Percentiles rank a stretch among this genome's conserved stretches.
Evolutionary conservation across 495 filamentous ascomycete species (phyloP).

Genomic region (Aspergillus campestris): DNA sequence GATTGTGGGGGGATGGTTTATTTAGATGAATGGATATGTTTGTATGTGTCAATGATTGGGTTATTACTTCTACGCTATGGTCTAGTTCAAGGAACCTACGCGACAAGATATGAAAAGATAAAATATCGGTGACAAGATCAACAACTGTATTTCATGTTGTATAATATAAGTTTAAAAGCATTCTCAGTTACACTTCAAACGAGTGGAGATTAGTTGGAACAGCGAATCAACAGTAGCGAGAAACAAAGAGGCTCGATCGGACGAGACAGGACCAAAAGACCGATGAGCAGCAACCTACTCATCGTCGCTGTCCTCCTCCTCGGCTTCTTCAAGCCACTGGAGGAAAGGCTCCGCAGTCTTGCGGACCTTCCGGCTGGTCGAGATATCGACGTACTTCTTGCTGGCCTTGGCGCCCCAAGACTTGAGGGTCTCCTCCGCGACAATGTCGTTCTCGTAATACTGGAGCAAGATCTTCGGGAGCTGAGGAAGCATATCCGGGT

Average conservation of each 20-base stretch:
- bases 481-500: slow-evolving; percentile 66
- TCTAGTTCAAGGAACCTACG: too few relatives aligned
- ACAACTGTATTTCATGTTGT: background rate
- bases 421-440: slow-evolving; percentile 79
- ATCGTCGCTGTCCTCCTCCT: slow-evolving; percentile 66
- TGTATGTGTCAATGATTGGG: too few relatives aligned
- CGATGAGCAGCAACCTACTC: slow-evolving; percentile 18
- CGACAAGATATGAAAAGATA: background rate
- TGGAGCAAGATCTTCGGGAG: slow-evolving; percentile 77
- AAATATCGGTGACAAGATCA: background rate
- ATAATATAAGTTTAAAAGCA: background rate
- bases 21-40: background rate
- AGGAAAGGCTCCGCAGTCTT: slow-evolving; percentile 91
- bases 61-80: too few relatives aligned
- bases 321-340: slow-evolving; percentile 85
- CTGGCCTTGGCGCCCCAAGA: slow-evolving; percentile 90
- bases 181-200: background rate
- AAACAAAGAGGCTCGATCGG: slow-evolving; percentile 7
- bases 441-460: slow-evolving; percentile 81
- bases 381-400: slow-evolving; percentile 91
- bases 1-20: background rate
- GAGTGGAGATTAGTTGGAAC: slow-evolving; percentile 7
- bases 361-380: slow-evolving; percentile 89
- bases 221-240: background rate
- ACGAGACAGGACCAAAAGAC: background rate